Evolutionary conservation across 352 stramenopile species (phyloP), one percentile per base, ranked within the genome.

Genomic region (Plasmopara muralis): DNA sequence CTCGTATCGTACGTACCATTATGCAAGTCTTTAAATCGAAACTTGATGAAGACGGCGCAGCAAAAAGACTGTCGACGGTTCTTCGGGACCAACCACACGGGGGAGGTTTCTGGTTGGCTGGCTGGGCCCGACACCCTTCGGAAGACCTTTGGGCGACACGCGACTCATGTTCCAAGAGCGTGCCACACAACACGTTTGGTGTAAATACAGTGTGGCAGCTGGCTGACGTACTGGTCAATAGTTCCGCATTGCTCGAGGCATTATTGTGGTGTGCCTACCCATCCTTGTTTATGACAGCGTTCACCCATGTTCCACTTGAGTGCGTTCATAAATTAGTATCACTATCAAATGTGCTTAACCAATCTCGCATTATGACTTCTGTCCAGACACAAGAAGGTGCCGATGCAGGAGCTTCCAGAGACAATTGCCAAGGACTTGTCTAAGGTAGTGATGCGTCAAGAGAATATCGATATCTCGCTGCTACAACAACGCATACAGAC

Each of bases 11-110:
- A 76, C 79, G 61, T 87, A 90, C 79, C 79, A 90, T 89, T 74
- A 85, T 90, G 79, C 65, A 66, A 77, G 70, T 76, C 75, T 86
- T 85, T 81, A 81, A 85, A 85, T 83, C 83, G 72, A 83, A 85
- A 85, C 72, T 87, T 90, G 75, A 79, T 79, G 70, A 69, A 85
- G 76, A 81, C 75, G 66, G 64, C 63, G 74, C 72, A 71, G 75
- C 75, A 89, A 85, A 74, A 76, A 78, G 75, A 89, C 69, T 85
- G 74, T 55, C 37, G n/a, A 44, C 30, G 45, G 44, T 53, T 54
- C 47, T 41, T 72, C 50, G 62, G 52, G 66, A 65, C 64, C 62
- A 70, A 61, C 58, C 62, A 66, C 57, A 28, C 40, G 18, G 38
- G 46, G 45, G 53, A 60, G 38, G 30, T 38, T 38, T 47, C 48